Conservation (phyloP, 306 rosid species). For the Cucumis cinereus region DNA sequence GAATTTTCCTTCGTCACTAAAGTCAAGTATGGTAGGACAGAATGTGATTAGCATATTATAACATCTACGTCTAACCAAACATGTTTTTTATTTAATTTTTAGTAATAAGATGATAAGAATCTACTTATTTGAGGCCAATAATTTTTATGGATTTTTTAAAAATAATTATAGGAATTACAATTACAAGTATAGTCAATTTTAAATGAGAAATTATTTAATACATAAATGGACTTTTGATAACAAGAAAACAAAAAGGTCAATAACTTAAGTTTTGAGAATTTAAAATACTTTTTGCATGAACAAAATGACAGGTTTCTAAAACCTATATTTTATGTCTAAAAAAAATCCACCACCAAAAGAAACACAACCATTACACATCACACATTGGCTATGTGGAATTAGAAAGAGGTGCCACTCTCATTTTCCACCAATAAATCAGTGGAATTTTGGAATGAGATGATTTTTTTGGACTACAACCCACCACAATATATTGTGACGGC, state of each 20-base stretch:
- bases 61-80: not conserved
- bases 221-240: not conserved
- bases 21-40: not conserved
- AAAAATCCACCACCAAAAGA: not conserved
- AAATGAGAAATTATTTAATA: not conserved
- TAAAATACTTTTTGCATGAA: not conserved
- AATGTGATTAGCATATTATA: not conserved
- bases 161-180: no score
- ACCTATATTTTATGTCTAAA: not conserved
- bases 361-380: not conserved
- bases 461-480: no score
- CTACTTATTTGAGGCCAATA: not conserved
- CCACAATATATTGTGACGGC: no score
- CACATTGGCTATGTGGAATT: not conserved
- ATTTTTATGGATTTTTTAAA: no score
- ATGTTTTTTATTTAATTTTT: not conserved
- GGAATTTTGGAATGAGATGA: no score
- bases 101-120: not conserved
- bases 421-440: not conserved
- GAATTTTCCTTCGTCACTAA: not conserved
- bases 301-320: not conserved
- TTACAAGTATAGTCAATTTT: not conserved
- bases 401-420: not conserved
- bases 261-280: not conserved
- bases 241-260: not conserved